These are phyloP conservation scores for Schizophyllum amplum DNA, from an alignment of 1,284 basidiomycete species.

Conservation along the genomic window DNA sequence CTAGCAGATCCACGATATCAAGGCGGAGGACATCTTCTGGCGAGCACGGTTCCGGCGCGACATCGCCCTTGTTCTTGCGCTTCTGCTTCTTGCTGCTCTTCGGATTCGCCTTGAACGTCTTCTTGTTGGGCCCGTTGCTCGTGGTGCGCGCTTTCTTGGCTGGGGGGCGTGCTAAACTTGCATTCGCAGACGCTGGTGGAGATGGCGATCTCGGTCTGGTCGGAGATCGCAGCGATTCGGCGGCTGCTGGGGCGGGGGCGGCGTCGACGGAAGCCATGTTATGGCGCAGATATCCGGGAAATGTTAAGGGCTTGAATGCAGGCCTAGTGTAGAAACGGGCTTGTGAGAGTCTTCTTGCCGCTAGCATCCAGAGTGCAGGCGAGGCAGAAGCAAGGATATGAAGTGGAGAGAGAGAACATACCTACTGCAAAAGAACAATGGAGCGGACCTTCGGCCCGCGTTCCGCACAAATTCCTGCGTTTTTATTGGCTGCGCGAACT, in stretches of 20 bases:
- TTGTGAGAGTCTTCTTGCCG: not conserved
- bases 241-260: not conserved
- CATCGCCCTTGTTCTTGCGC: slow-evolving; percentile 17
- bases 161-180: too few species aligned
- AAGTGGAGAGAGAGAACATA: too few species aligned
- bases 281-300: not conserved
- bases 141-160: not conserved
- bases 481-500: too few species aligned
- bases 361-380: not conserved
- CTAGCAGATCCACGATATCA: slow-evolving; percentile 66
- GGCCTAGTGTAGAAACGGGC: not conserved
- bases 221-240: not conserved
- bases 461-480: too few species aligned
- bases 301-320: not conserved
- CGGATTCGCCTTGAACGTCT: not conserved
- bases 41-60: slow-evolving; percentile 56
- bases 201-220: not conserved
- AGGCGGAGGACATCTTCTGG: slow-evolving; percentile 68
- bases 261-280: not conserved
- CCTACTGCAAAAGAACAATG: too few species aligned
- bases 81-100: slow-evolving; percentile 10
- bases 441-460: too few species aligned
- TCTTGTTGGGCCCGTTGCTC: not conserved
- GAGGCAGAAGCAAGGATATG: not conserved
- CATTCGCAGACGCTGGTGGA: not conserved